Conservation (phyloP, 108 stramenopile species). For the Skeletonema potamos region DNA sequence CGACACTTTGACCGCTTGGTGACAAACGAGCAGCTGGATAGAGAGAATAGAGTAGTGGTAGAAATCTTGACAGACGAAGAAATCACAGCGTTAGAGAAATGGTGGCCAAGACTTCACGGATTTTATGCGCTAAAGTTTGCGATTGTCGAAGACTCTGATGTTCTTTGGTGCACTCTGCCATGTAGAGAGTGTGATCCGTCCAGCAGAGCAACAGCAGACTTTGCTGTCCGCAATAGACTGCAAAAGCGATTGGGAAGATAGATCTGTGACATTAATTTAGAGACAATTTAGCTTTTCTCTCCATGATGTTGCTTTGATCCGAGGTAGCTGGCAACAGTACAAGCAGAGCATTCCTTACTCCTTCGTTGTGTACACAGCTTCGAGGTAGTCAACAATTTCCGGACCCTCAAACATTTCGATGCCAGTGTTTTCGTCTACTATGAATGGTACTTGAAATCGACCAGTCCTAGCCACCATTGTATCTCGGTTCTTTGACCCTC, state of each 20-base stretch:
- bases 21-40: conserved; percentile 66
- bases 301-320: no score
- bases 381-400: conserved; percentile 86
- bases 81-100: conserved; percentile 64
- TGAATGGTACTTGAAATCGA: conserved; percentile 84
- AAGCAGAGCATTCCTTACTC: neutral
- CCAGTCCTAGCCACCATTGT: conserved; percentile 72
- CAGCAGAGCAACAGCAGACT: conserved; percentile 23
- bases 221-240: conserved; percentile 33
- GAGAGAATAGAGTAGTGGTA: conserved; percentile 78
- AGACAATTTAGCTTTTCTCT: no score
- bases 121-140: conserved; percentile 52
- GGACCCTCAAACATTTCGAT: conserved; percentile 76
- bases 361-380: conserved; percentile 69
- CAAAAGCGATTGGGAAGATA: conserved; percentile 20
- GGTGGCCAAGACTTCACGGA: conserved; percentile 50
- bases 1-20: conserved; percentile 18
- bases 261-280: neutral
- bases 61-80: conserved; percentile 82
- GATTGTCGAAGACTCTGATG: conserved; percentile 31
- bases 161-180: conserved; percentile 57
- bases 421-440: conserved; percentile 84
- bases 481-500: conserved; percentile 84
- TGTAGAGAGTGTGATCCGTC: conserved; percentile 81
- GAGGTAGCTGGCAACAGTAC: no score